Evolutionary conservation across 192 early-diverging fungal genomes (phyloP).

Genomic region (Podila epicladia): DNA sequence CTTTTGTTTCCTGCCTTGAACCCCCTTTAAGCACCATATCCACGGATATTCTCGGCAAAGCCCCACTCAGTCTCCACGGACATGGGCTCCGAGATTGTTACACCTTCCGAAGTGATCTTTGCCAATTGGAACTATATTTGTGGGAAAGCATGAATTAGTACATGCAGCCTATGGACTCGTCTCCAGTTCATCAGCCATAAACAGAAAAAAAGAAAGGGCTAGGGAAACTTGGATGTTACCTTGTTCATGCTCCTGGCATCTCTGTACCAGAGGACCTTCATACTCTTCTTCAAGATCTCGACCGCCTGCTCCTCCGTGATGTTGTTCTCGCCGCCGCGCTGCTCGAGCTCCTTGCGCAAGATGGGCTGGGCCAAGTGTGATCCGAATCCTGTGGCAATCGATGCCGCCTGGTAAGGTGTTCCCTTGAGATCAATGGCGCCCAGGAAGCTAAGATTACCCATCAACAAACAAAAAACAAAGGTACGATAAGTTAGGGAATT

Average conservation of each 20-base stretch:
- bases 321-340: slow-evolving; percentile 74
- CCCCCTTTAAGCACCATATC: slow-evolving; percentile 73
- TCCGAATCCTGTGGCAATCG: slow-evolving; percentile 96
- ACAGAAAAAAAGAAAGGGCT: background rate
- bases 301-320: slow-evolving; percentile 92
- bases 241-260: slow-evolving; percentile 94
- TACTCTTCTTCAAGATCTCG: slow-evolving; percentile 85
- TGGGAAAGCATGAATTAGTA: background rate
- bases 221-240: slow-evolving; percentile 53
- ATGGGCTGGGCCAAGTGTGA: slow-evolving; percentile 90
- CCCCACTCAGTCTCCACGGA: slow-evolving; percentile 89
- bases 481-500: background rate
- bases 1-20: background rate
- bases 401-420: slow-evolving; percentile 90
- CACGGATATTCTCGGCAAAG: slow-evolving; percentile 82
- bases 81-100: slow-evolving; percentile 89
- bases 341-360: slow-evolving; percentile 91
- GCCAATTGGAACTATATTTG: slow-evolving; percentile 85
- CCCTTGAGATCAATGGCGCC: slow-evolving; percentile 94
- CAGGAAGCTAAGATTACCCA: slow-evolving; percentile 65
- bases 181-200: background rate
- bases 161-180: too few relatives aligned
- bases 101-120: slow-evolving; percentile 85
- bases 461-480: background rate
- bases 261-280: slow-evolving; percentile 95